These are phyloP conservation scores for Fusarium anthophilum DNA, from an alignment of 2,329 filamentous ascomycete species.

Conservation along the genomic window DNA sequence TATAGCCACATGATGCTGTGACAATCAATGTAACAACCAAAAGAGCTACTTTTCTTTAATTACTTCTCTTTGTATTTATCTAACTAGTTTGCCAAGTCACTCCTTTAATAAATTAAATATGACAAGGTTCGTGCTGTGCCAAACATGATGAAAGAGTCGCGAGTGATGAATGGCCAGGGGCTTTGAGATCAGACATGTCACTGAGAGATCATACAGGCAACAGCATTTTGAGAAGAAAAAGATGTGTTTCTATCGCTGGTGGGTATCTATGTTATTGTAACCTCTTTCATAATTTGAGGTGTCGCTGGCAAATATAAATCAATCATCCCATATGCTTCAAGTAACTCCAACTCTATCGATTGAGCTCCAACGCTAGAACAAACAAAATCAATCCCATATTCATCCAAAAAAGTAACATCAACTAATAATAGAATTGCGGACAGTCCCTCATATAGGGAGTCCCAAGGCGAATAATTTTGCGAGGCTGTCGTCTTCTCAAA, in stretches of 20 bases:
- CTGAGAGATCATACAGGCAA: background rate
- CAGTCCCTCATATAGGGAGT: too few relatives aligned
- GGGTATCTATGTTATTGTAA: background rate
- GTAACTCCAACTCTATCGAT: background rate
- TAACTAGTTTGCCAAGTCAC: rapidly evolving
- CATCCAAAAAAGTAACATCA: too few relatives aligned
- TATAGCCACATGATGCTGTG: background rate
- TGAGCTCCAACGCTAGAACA: background rate
- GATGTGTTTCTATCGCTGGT: too few relatives aligned
- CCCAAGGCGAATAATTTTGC: background rate
- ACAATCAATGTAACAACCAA: too few relatives aligned
- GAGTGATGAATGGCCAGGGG: background rate
- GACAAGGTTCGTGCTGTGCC: background rate
- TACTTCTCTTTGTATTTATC: rapidly evolving
- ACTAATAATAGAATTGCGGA: background rate
- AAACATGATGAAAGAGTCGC: background rate
- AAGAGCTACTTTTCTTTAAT: background rate
- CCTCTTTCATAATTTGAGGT: background rate
- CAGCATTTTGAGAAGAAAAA: too few relatives aligned
- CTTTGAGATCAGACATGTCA: background rate
- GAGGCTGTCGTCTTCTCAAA: background rate
- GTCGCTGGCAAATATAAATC: background rate
- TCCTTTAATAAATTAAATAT: background rate
- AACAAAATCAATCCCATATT: background rate
- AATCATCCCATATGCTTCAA: background rate